Base-by-base conservation (phyloP, 352 stramenopile species). In the Globisporangium nunn region DNA sequence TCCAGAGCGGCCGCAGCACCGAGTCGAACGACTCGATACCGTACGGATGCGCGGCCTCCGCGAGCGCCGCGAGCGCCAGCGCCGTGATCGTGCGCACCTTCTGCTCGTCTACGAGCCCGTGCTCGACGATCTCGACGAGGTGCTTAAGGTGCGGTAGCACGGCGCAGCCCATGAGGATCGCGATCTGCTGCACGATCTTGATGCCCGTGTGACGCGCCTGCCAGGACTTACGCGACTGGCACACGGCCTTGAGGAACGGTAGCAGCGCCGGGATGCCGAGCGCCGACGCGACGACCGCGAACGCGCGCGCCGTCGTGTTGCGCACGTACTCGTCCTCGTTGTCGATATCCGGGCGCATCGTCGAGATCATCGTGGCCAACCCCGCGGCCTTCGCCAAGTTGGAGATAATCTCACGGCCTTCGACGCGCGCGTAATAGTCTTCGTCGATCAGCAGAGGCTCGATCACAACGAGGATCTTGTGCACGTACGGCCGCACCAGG, bases 21-120 rank as follows among this genome's bases (percentile, higher is more conserved):
- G 88, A 96, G 75, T 99, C 97, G 73, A 99, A 99, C 60, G 91
- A 98, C 73, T 99, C 97, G 66, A 99, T 99, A 65, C 97, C 97
- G 71, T 99, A 99, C 29, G 97, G 97, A 72, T 99, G 94, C 8
- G 96, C 92, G 5, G 96, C 95, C 69, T 99, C 97, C 3, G 97
- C 97, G 30, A 99, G 75, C 12, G 96, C 96, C 6, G 96, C 94
- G n/a, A 99, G 74, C 17, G 97, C 97, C 23, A 99, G 77, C 14
- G 97, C 97, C 11, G 95, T 98, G 61, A 99, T 99, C n/a, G 93
- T 99, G 30, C 89, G 88, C 7, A 99, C 96, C 64, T 99, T 99
- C 64, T 98, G 96, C 48, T 99, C 96, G 66, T 99, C 97, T 35
- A 93, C 90, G 33, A 99, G 77, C 2, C 97, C 97, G 67, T 99